Evolutionary conservation across 1,284 basidiomycete species (phyloP).

Genomic region (Moesziomyces antarcticus): DNA sequence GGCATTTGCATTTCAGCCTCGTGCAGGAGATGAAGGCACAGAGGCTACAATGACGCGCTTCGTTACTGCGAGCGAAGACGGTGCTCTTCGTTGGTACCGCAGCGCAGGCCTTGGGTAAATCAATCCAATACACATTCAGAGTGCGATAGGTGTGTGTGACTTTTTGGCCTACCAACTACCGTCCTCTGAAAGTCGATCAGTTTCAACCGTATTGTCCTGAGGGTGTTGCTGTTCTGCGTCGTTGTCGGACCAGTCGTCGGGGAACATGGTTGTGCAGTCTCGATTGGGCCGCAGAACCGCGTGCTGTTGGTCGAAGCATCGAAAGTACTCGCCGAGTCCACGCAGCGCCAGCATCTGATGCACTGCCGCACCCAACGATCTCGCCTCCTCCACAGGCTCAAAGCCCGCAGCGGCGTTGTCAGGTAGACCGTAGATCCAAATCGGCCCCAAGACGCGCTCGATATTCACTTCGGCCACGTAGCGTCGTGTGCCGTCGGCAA

Average conservation of each 20-base stretch:
- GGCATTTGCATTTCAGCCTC: constrained; percentile 28
- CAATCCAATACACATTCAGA: not conserved
- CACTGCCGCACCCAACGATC: constrained; percentile 4
- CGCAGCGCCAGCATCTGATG: constrained; percentile 18
- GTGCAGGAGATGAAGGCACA: not conserved
- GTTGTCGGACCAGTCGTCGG: constrained; percentile 40
- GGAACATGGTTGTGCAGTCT: constrained; percentile 22
- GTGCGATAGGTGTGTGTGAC: not conserved
- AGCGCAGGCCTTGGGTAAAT: constrained; percentile 36
- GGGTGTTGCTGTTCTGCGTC: constrained; percentile 8
- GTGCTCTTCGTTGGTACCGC: constrained; percentile 35
- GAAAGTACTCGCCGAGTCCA: constrained; percentile 28
- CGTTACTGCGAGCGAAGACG: constrained; percentile 43
- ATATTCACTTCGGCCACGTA: constrained; percentile 50
- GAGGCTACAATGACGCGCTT: constrained; percentile 27
- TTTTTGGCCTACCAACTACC: constrained; percentile 15
- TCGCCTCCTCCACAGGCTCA: constrained; percentile 9
- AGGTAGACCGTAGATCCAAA: constrained; percentile 29
- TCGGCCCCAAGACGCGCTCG: constrained; percentile 9
- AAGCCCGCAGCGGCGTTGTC: too few species aligned
- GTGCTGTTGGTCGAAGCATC: constrained; percentile 36
- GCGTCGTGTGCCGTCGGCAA: constrained; percentile 24
- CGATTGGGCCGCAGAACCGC: constrained; percentile 18
- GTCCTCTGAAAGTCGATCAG: constrained; percentile 19
- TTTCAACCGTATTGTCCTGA: not conserved